phyloP scores from a whole-genome alignment of 371 early-diverging fungal species.

The Zychaea mexicana region DNA sequence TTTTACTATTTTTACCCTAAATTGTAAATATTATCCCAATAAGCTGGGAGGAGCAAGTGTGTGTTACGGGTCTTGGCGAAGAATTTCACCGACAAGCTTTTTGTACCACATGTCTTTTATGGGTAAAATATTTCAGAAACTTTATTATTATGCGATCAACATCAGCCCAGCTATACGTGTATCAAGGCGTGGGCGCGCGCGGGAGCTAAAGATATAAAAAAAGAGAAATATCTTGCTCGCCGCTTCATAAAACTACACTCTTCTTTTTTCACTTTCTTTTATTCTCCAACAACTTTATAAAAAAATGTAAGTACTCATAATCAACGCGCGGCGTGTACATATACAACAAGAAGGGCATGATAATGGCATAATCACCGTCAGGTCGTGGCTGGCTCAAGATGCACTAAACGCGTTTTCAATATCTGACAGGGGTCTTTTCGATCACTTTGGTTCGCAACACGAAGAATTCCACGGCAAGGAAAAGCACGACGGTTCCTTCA shows the following conservation, averaged over 20 bases:
- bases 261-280: not conserved
- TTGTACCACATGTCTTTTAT: not conserved
- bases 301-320: not conserved
- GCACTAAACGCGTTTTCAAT: not conserved
- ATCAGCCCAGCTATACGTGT: too few species aligned
- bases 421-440: slow-evolving; percentile 42
- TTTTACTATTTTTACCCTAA: slow-evolving; percentile 2
- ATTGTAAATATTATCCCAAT: not conserved
- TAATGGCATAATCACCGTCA: too few species aligned
- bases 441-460: slow-evolving; percentile 30
- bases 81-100: not conserved
- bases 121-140: not conserved
- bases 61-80: not conserved
- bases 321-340: too few species aligned
- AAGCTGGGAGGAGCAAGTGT: not conserved
- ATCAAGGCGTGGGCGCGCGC: too few species aligned
- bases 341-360: too few species aligned
- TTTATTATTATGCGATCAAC: not conserved
- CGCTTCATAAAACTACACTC: too few species aligned
- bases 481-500: slow-evolving; percentile 42
- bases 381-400: not conserved
- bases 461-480: slow-evolving; percentile 20
- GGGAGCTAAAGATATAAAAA: not conserved
- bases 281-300: not conserved
- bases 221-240: too few species aligned